These are phyloP conservation scores for Xerocomus spinulosus DNA, from an alignment of 768 basidiomycete genomes.

Conservation along the genomic window DNA sequence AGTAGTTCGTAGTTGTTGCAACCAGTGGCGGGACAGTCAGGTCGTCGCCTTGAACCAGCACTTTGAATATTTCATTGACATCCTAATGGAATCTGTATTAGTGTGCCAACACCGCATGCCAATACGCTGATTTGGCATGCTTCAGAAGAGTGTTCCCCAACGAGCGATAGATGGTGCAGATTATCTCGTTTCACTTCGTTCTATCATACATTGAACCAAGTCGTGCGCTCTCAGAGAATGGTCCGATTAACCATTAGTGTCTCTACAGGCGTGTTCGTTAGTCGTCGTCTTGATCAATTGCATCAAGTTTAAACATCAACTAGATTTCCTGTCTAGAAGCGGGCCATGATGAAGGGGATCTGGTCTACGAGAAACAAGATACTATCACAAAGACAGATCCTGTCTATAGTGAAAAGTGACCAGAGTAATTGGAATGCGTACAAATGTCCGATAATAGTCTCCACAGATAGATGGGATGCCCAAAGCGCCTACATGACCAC, in stretches of 20 bases:
- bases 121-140: too few relatives aligned
- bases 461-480: constrained; percentile 11
- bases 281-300: not conserved
- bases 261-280: not conserved
- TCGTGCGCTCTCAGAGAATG: too few relatives aligned
- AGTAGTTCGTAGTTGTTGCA: not conserved
- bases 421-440: constrained; percentile 17
- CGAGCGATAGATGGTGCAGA: too few relatives aligned
- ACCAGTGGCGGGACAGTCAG: too few relatives aligned
- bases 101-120: too few relatives aligned
- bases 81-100: not conserved
- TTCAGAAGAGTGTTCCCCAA: too few relatives aligned
- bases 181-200: too few relatives aligned
- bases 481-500: constrained; percentile 60
- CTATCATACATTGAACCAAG: too few relatives aligned
- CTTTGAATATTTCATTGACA: not conserved
- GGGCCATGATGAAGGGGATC: not conserved
- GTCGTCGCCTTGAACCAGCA: too few relatives aligned
- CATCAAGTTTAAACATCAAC: not conserved
- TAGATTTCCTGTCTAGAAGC: not conserved
- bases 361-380: constrained; percentile 3
- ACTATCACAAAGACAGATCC: constrained; percentile 6
- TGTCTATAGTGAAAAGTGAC: constrained; percentile 1
- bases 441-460: constrained; percentile 17
- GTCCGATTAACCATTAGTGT: too few relatives aligned